Conservation (phyloP, 2,329 filamentous ascomycete genomes). For the Talaromyces sp. region DNA sequence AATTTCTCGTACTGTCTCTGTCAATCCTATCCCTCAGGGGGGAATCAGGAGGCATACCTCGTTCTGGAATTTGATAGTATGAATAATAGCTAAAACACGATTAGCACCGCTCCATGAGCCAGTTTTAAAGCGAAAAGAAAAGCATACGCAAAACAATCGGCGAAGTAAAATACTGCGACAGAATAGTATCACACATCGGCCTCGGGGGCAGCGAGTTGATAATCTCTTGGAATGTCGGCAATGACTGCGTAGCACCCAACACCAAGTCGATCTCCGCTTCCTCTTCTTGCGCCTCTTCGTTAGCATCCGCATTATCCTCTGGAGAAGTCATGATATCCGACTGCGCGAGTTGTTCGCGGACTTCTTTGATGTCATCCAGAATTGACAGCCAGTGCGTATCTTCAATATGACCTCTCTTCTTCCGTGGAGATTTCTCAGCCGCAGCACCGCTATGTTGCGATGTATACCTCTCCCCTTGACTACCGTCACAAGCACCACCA, state of each 20-base stretch:
- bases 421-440: neutral
- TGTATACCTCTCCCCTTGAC: neutral
- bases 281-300: conserved; percentile 1
- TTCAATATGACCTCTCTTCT: neutral
- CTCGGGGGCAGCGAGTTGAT: conserved; percentile 14
- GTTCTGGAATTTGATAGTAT: conserved; percentile 18
- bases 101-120: neutral
- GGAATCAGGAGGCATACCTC: conserved; percentile 7
- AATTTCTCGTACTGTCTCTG: conserved; percentile 21
- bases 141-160: conserved; percentile 13
- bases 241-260: conserved; percentile 8
- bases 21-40: neutral
- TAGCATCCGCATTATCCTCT: neutral
- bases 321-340: conserved; percentile 11
- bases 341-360: conserved; percentile 17
- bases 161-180: conserved; percentile 17
- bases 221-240: conserved; percentile 12
- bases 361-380: conserved; percentile 19
- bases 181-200: conserved; percentile 15
- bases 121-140: neutral
- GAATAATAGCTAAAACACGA: conserved; percentile 15
- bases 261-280: conserved; percentile 16
- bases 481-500: neutral
- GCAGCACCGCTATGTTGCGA: neutral
- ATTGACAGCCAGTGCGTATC: conserved; percentile 17